Evolutionary conservation across 2,329 filamentous ascomycete species (phyloP), one percentile per base, ranked within the genome.

Genomic region (Colletotrichum lini): DNA sequence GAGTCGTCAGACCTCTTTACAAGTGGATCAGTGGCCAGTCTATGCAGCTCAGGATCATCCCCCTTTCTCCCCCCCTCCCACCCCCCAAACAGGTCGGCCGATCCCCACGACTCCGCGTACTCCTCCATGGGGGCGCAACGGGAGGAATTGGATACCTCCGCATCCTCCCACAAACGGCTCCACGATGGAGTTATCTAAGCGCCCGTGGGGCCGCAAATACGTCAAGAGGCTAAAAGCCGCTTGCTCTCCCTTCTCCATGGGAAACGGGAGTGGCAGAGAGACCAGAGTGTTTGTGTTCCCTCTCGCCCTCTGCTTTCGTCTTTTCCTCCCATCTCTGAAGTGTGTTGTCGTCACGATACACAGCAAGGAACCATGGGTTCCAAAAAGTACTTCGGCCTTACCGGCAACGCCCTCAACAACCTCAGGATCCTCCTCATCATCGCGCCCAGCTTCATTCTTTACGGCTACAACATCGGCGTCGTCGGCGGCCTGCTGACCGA

Each of bases 381-480:
- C 21, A 69, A 65, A n/a, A 69, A 65, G 53, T 65, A 69, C 65
- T 77, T 84, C 44, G 82, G 82, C 72, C 75, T 80, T 21, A 79
- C 76, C 45, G 82, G 82, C 78, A 73, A 79, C 49, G 71, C 78
- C 53, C 75, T 84, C 57, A 77, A 76, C 70, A 77, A 76, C 21
- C 75, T 82, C 45, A 83, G 84, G 73, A 79, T 83, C 61, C 79
- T 78, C 16, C 78, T 85, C 61, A 81, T 86, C 56, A 83, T 85
- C n/a, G 80, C 79, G 5, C 84, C 84, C 2, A 77, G 83, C 15
- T 82, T 83, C 73, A 80, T 83, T 73, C 76, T 83, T 30, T 83
- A 82, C 70, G 82, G 82, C 3, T 84, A 83, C 74, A 83, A 83
- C 73, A 81, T 83, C 66, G 79, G 81, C 4, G 80, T 79, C 54